Evolutionary conservation across 306 rosid species (phyloP), one percentile per base, ranked within the genome.

Genomic region (Abrus precatorius): DNA sequence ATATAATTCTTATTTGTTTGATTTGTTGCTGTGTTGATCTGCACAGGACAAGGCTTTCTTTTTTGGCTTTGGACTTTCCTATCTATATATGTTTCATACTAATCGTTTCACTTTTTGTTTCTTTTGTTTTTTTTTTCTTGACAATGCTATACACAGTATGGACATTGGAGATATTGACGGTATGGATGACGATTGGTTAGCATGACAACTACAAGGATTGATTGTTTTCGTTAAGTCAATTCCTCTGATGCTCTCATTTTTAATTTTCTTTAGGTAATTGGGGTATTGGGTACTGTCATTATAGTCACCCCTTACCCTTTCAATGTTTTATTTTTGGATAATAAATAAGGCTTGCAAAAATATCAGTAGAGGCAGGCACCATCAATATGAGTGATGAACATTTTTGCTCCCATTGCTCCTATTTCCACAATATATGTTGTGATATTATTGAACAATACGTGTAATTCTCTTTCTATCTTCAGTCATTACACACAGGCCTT

Each of bases 101-200:
- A 47, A 75, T 57, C 28, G 0, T 13, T 59, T 53, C 65, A 10
- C 13, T 30, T 62, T 59, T 54, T 66, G 3, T 27, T 48, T 43
- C 63, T 6, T 34, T 10, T 75, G 9, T 40, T 27, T 56, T 76
- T 36, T 38, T 62, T 40, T 60, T 62, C 53, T 67, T 76, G 82
- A 66, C 44, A 27, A 10, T 69, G 43, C 43, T 63, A 2, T 52
- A 33, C 67, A 67, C 97, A 96, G 98, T 84, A 78, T 93, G 92
- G 98, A 93, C 61, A 89, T 90, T 74, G 97, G 91, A 88, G 92
- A 96, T 80, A 87, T 93, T 86, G 98, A 95, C 80, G 86, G 88
- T 54, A 78, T 93, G 84, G 97, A 88, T 75, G 97, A 85, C 14
- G 97, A 92, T 53, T 93, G 99, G 99, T 78, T 91, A 86, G 86